These are phyloP conservation scores for Xylaria castorea DNA, from an alignment of 495 filamentous ascomycete species.

Conservation along the genomic window DNA sequence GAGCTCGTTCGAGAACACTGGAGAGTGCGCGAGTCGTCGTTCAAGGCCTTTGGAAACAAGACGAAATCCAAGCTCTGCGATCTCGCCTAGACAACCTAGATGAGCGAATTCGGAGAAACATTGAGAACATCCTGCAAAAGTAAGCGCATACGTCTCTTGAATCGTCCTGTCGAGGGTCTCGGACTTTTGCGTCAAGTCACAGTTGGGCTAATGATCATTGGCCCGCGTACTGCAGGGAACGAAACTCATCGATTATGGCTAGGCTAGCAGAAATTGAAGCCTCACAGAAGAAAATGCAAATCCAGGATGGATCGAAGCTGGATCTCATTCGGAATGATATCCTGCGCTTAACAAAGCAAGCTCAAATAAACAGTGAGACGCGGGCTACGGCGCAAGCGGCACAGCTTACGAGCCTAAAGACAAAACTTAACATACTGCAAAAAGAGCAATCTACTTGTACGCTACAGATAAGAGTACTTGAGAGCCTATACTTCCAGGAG, in stretches of 20 bases:
- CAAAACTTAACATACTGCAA: not conserved
- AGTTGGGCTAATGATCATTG: not conserved
- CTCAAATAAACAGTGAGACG: not conserved
- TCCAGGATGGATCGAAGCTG: not conserved
- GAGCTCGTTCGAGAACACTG: not conserved
- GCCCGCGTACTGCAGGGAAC: not conserved
- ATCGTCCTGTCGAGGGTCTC: not conserved
- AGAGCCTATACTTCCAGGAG: constrained; percentile 7
- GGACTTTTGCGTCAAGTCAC: not conserved
- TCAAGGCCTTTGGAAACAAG: not conserved
- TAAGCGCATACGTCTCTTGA: not conserved
- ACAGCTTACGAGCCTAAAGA: constrained; percentile 8
- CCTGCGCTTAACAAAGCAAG: not conserved
- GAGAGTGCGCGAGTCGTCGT: not conserved
- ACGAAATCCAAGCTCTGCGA: constrained; percentile 1
- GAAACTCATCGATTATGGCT: not conserved
- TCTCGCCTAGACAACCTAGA: not conserved
- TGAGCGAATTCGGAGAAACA: not conserved
- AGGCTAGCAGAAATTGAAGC: constrained; percentile 7
- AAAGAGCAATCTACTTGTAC: constrained; percentile 1
- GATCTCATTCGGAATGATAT: constrained; percentile 16
- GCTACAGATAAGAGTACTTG: not conserved
- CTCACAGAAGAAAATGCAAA: not conserved
- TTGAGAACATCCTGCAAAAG: not conserved
- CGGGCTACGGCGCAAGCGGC: not conserved